Conservation (phyloP, 1,284 basidiomycete genomes). For the Lentinus polychrous region DNA sequence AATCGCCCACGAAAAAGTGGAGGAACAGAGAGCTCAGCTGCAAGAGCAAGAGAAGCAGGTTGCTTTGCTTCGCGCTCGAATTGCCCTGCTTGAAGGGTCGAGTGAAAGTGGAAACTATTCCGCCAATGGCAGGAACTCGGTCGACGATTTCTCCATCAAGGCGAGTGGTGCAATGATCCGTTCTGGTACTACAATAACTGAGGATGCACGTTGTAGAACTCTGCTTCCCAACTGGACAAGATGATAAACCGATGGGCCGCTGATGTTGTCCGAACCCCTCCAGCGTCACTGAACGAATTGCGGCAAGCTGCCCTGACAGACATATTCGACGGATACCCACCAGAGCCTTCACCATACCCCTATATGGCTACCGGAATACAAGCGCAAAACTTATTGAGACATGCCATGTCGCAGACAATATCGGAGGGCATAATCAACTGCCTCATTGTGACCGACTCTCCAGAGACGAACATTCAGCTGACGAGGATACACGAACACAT, state of each 20-base stretch:
- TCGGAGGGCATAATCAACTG: conserved; percentile 77
- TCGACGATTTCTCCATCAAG: conserved; percentile 82
- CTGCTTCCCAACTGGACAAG: conserved; percentile 71
- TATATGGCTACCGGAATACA: conserved; percentile 50
- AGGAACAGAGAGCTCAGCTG: conserved; percentile 68
- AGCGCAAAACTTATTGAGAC: conserved; percentile 68
- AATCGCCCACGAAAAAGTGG: conserved; percentile 81
- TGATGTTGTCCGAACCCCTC: conserved; percentile 55
- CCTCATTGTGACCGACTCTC: conserved; percentile 68
- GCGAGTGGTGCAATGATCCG: conserved; percentile 29
- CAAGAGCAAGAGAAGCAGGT: conserved; percentile 80
- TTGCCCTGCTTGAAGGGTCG: conserved; percentile 64
- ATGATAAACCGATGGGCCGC: conserved; percentile 79
- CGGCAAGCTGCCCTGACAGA: conserved; percentile 56
- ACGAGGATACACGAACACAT: conserved; percentile 80
- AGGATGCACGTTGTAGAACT: conserved; percentile 38
- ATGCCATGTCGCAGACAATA: conserved; percentile 69
- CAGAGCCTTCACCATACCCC: conserved; percentile 13
- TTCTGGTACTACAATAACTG: background rate
- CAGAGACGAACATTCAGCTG: conserved; percentile 73
- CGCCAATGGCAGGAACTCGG: conserved; percentile 35
- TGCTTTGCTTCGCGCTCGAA: conserved; percentile 60
- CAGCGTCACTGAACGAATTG: conserved; percentile 44
- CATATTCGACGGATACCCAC: conserved; percentile 36
- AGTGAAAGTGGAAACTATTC: conserved; percentile 27